phyloP scores from a whole-genome alignment of 116 monocot genomes.

The Papilionanthe hybrid region DNA sequence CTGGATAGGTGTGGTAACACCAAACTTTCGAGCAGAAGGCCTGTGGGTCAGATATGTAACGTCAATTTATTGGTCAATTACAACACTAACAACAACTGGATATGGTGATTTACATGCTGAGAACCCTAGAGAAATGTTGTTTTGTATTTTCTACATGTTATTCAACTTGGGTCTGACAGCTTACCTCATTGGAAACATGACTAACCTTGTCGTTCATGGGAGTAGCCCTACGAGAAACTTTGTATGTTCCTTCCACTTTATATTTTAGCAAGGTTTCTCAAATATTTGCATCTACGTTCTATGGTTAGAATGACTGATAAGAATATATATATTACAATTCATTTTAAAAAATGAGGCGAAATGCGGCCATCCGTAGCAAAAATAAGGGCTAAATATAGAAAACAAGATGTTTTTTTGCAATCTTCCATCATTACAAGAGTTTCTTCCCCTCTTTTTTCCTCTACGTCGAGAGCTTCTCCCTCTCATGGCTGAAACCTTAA shows the following conservation, averaged over 20 bases:
- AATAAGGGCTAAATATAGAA: too few relatives aligned
- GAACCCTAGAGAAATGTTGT: conserved; percentile 35
- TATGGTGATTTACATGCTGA: conserved; percentile 44
- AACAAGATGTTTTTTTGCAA: too few relatives aligned
- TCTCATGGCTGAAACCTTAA: too few relatives aligned
- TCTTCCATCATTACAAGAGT: too few relatives aligned
- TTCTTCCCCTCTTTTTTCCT: too few relatives aligned
- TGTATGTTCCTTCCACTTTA: conserved; percentile 14
- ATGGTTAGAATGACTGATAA: too few relatives aligned
- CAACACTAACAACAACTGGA: conserved; percentile 36
- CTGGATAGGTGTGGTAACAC: conserved; percentile 26
- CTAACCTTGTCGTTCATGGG: conserved; percentile 40
- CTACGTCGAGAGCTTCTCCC: too few relatives aligned
- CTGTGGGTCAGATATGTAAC: conserved; percentile 25
- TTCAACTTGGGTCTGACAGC: conserved; percentile 37
- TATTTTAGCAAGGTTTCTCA: neutral
- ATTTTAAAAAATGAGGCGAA: too few relatives aligned
- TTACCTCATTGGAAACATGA: conserved; percentile 46
- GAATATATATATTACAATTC: too few relatives aligned
- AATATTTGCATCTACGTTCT: neutral
- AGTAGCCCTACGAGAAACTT: conserved; percentile 35
- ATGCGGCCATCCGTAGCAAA: too few relatives aligned
- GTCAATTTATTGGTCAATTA: conserved; percentile 40
- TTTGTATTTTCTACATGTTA: conserved; percentile 37
- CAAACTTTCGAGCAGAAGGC: conserved; percentile 23